Conservation (phyloP, 176 grass and related monocot genomes). For the Oryza glaberrima region DNA sequence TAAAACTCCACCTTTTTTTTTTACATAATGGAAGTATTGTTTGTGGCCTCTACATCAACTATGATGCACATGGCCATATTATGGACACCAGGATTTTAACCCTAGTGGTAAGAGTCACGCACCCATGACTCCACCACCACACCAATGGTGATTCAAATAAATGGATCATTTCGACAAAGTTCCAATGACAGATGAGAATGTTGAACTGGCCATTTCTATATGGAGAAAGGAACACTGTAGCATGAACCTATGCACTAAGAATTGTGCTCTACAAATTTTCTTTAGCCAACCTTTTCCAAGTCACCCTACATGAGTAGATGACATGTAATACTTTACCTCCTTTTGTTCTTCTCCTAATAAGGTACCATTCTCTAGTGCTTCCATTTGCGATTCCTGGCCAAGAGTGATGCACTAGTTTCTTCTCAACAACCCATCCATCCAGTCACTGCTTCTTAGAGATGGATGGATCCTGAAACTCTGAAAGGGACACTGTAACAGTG, state of each 20-base stretch:
- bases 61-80: too few species aligned
- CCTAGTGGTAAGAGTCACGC: too few species aligned
- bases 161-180: not conserved
- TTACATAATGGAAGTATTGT: too few species aligned
- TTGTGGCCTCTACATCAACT: too few species aligned
- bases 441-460: constrained; percentile 34
- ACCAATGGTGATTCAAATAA: not conserved
- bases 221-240: constrained; percentile 6
- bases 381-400: constrained; percentile 38
- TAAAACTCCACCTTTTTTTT: too few species aligned
- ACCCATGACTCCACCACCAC: too few species aligned
- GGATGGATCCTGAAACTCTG: constrained; percentile 37
- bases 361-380: constrained; percentile 22
- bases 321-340: not conserved
- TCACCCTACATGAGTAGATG: constrained; percentile 1
- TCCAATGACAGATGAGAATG: not conserved
- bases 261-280: not conserved
- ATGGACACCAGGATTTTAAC: too few species aligned
- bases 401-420: constrained; percentile 42
- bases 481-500: constrained; percentile 40
- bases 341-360: not conserved
- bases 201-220: constrained; percentile 20
- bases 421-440: constrained; percentile 42
- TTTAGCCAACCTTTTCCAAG: constrained; percentile 23
- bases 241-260: constrained; percentile 1